Conservation (phyloP, 2,329 filamentous ascomycete genomes). For the Pseudopyrenochaeta lycopersici region DNA sequence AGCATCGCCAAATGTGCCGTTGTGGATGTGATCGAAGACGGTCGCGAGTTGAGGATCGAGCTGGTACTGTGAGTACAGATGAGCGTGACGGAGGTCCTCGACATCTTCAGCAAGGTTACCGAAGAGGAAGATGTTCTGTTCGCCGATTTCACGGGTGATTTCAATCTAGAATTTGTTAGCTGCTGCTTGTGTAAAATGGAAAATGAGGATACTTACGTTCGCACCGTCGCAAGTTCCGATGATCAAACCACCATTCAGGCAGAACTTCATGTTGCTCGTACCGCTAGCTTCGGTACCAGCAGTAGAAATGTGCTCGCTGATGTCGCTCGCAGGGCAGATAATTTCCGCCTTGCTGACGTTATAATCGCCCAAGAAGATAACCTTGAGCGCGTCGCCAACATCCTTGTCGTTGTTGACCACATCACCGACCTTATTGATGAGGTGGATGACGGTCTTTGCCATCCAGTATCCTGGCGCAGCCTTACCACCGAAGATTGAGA, state of each 20-base stretch:
- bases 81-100: conserved; percentile 89
- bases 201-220: conserved; percentile 71
- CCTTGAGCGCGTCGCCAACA: conserved; percentile 93
- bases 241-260: conserved; percentile 94
- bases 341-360: conserved; percentile 99
- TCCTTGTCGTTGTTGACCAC: conserved; percentile 94
- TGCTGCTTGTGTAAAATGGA: background rate
- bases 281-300: conserved; percentile 90
- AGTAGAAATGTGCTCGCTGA: conserved; percentile 98
- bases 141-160: conserved; percentile 95
- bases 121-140: conserved; percentile 98
- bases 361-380: conserved; percentile 97
- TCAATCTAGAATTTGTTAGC: conserved; percentile 70
- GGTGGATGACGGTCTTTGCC: conserved; percentile 98
- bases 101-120: conserved; percentile 96
- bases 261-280: conserved; percentile 99
- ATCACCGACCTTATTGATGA: conserved; percentile 89
- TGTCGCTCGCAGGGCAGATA: conserved; percentile 90
- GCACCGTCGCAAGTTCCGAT: conserved; percentile 98
- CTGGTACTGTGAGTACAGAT: conserved; percentile 82
- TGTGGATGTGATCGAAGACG: conserved; percentile 85
- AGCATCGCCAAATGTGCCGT: conserved; percentile 81
- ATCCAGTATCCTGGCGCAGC: conserved; percentile 99
- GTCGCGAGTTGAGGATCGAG: conserved; percentile 79
- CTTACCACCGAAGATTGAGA: conserved; percentile 97